Conservation (phyloP, 2,329 filamentous ascomycete species). For the Hypoxylon sp. region DNA sequence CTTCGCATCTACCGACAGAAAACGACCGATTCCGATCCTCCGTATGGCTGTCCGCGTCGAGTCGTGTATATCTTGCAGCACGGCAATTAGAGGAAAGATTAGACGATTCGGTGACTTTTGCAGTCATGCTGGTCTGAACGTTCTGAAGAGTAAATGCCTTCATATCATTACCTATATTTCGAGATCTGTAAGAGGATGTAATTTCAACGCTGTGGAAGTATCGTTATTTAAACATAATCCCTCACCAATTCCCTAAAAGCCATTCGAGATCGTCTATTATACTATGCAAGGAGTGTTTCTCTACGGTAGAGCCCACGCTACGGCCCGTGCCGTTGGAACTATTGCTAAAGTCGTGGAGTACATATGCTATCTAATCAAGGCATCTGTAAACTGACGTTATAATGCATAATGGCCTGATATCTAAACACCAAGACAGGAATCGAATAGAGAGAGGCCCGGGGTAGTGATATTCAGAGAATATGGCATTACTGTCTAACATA, state of each 20-base stretch:
- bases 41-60: not conserved
- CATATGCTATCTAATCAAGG: not conserved
- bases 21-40: constrained; percentile 12
- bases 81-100: constrained; percentile 11
- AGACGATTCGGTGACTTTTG: not conserved
- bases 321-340: constrained; percentile 11
- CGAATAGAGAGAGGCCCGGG: not conserved
- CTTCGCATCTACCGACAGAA: constrained; percentile 17
- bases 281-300: not conserved
- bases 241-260: not conserved
- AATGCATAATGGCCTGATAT: not conserved
- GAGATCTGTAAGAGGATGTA: not conserved
- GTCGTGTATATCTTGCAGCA: not conserved
- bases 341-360: not conserved
- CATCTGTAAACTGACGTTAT: not conserved
- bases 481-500: not conserved
- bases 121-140: not conserved
- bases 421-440: not conserved
- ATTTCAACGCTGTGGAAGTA: not conserved
- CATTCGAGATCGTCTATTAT: not conserved
- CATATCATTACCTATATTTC: no score
- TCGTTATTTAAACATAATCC: not conserved
- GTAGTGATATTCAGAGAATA: not conserved
- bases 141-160: not conserved
- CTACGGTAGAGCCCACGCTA: not conserved